phyloP scores from a whole-genome alignment of 352 stramenopile genomes.

The Pelagophyceae sp. region DNA sequence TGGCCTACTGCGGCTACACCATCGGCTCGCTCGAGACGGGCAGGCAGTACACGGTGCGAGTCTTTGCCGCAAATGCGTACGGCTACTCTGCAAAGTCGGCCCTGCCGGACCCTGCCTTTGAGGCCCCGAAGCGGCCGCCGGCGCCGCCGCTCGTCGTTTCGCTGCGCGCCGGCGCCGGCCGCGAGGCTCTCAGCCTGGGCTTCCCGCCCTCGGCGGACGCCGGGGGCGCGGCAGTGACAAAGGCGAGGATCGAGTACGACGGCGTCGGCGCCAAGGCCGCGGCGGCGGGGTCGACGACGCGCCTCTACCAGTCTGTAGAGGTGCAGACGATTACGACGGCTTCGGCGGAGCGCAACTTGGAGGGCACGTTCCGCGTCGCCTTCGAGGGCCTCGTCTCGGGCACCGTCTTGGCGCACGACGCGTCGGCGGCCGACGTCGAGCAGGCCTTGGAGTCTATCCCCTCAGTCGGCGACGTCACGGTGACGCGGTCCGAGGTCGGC shows the following conservation, averaged over 20 bases:
- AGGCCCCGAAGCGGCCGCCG: slow-evolving; percentile 62
- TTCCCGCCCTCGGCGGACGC: slow-evolving; percentile 63
- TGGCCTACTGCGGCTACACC: slow-evolving; percentile 62
- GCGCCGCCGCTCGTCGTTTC: slow-evolving; percentile 49
- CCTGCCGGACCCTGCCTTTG: slow-evolving; percentile 56
- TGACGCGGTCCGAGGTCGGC: slow-evolving; percentile 49
- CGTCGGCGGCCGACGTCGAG: slow-evolving; percentile 64
- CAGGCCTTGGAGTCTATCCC: slow-evolving; percentile 62
- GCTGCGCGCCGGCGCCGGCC: slow-evolving; percentile 40
- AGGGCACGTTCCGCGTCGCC: slow-evolving; percentile 67
- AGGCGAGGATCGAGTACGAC: slow-evolving; percentile 86
- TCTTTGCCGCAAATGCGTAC: slow-evolving; percentile 81
- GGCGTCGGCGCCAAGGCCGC: slow-evolving; percentile 62
- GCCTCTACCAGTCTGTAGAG: slow-evolving; percentile 68
- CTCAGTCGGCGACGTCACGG: slow-evolving; percentile 62
- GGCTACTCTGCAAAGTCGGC: slow-evolving; percentile 66
- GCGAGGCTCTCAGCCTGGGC: slow-evolving; percentile 45
- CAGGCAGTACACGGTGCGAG: slow-evolving; percentile 67
- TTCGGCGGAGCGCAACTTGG: slow-evolving; percentile 63
- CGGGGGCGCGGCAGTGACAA: slow-evolving; percentile 62
- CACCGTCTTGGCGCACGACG: slow-evolving; percentile 58
- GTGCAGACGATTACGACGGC: slow-evolving; percentile 75
- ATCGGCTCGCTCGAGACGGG: slow-evolving; percentile 63
- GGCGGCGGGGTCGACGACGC: slow-evolving; percentile 39
- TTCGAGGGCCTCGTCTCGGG: slow-evolving; percentile 51